Conservation (phyloP, 2,329 filamentous ascomycete genomes). For the Nothophoma quercina region DNA sequence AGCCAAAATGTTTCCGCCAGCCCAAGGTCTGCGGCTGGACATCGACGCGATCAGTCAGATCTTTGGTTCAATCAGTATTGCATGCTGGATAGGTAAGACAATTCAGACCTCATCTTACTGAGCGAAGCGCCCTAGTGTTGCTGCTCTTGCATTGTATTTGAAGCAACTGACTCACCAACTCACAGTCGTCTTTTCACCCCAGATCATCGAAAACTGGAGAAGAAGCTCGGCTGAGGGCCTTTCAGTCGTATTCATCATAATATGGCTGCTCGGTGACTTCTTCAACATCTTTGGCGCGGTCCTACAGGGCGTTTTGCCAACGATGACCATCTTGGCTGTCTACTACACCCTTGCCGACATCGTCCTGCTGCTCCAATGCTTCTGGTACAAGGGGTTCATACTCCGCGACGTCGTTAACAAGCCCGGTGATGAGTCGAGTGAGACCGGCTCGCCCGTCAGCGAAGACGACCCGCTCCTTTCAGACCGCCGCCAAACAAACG, state of each 20-base stretch:
- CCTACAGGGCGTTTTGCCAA: conserved; percentile 88
- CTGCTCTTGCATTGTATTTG: neutral
- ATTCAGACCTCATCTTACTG: neutral
- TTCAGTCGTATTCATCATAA: conserved; percentile 87
- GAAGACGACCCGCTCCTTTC: conserved; percentile 47
- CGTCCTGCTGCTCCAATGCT: conserved; percentile 86
- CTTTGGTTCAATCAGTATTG: conserved; percentile 93
- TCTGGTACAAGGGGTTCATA: conserved; percentile 89
- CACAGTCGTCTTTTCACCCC: conserved; percentile 86
- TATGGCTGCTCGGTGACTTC: conserved; percentile 93
- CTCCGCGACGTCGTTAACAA: conserved; percentile 45
- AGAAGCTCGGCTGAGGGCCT: conserved; percentile 85
- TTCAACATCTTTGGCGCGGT: conserved; percentile 97
- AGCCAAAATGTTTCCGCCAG: conserved; percentile 60
- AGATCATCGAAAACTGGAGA: conserved; percentile 94
- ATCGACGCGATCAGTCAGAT: conserved; percentile 93
- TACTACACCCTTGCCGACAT: conserved; percentile 94
- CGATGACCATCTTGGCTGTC: conserved; percentile 93
- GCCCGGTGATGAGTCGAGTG: conserved; percentile 30
- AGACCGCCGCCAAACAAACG: conserved; percentile 35
- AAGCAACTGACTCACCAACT: neutral
- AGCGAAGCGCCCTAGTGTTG: neutral
- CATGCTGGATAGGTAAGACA: conserved; percentile 77
- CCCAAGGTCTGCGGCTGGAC: conserved; percentile 72
- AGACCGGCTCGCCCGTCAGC: conserved; percentile 43